Evolutionary conservation across 345 rosid species (phyloP).

Genomic region (Sapria himalayana): DNA sequence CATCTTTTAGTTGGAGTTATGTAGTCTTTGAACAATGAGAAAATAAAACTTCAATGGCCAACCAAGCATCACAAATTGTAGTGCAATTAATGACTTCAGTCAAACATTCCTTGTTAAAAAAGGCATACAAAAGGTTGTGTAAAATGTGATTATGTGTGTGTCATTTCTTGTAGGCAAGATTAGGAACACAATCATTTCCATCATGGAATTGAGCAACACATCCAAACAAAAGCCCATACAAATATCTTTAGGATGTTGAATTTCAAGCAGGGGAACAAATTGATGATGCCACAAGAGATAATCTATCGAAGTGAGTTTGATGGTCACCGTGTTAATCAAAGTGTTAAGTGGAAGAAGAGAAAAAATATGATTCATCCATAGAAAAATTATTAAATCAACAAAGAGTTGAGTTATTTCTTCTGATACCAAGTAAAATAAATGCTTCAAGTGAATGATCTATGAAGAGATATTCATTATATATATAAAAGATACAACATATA

Average conservation of each 20-base stretch:
- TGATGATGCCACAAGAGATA: neutral
- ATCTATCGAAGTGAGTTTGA: neutral
- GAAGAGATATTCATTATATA: neutral
- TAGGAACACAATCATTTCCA: neutral
- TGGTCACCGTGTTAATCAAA: neutral
- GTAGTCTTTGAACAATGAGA: neutral
- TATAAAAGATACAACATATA: no score
- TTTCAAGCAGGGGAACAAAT: neutral
- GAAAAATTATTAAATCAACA: neutral
- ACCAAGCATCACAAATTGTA: constrained; percentile 1
- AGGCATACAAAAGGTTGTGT: neutral
- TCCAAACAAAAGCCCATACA: neutral
- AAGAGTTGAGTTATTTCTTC: neutral
- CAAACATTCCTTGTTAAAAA: neutral
- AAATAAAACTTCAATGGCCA: neutral
- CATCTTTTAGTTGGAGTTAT: neutral
- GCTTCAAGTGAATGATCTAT: neutral
- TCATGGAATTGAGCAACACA: neutral
- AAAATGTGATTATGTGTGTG: neutral
- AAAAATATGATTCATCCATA: neutral
- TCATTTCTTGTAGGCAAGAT: neutral
- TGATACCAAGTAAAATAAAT: neutral
- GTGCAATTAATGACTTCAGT: neutral
- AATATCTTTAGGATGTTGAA: neutral
- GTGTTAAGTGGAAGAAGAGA: neutral